A percentile compares a stretch with the other conserved stretches of the same genome.
Evolutionary conservation across 2,329 filamentous ascomycete species (phyloP).

Genomic region (Conoideocrella luteorostrata): DNA sequence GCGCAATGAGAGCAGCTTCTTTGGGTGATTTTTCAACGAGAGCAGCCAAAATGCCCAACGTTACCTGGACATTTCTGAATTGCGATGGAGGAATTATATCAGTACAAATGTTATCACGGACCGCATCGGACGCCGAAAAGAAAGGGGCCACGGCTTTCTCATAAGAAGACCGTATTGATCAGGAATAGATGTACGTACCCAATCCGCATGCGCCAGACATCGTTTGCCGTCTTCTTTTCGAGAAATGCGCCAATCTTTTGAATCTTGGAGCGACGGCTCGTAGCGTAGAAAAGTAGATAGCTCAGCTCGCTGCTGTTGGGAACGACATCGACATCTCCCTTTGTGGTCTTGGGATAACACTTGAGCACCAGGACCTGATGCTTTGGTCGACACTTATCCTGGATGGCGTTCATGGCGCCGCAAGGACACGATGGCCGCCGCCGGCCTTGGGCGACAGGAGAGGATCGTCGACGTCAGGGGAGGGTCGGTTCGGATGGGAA

Average conservation of each 20-base stretch:
- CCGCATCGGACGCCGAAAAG: background rate
- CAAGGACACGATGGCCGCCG: background rate
- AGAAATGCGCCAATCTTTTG: conserved; percentile 93
- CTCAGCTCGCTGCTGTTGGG: conserved; percentile 95
- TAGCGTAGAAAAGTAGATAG: conserved; percentile 95
- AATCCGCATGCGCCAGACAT: conserved; percentile 83
- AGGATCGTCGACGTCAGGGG: background rate
- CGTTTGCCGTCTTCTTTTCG: conserved; percentile 85
- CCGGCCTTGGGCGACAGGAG: background rate
- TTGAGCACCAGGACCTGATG: conserved; percentile 95
- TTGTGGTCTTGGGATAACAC: conserved; percentile 90
- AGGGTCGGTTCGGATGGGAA: background rate
- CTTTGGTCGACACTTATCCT: conserved; percentile 75
- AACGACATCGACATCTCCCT: conserved; percentile 86
- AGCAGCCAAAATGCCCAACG: conserved; percentile 83
- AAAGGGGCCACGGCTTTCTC: conserved; percentile 5
- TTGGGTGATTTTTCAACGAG: conserved; percentile 89
- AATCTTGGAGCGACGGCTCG: conserved; percentile 87
- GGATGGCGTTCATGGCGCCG: conserved; percentile 53
- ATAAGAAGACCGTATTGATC: too few relatives aligned
- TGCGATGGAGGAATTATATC: background rate
- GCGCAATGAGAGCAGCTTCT: conserved; percentile 83
- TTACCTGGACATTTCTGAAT: conserved; percentile 82
- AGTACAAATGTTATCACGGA: background rate
- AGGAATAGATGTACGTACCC: conserved; percentile 51